A percentile compares a stretch with the other conserved stretches of the same genome.
Conservation (phyloP, 352 stramenopile genomes). For the Peronospora destructor region DNA sequence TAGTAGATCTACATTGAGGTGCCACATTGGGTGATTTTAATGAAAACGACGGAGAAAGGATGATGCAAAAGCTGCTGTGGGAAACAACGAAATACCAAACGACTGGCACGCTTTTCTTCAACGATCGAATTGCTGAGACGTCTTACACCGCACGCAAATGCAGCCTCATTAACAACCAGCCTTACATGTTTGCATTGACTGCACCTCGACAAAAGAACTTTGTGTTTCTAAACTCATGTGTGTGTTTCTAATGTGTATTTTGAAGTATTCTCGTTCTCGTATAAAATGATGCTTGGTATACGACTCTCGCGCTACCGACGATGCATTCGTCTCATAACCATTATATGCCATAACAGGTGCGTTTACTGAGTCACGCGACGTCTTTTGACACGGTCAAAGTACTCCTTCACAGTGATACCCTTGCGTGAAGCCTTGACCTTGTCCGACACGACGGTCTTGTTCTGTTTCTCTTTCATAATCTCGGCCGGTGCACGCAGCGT, state of each 20-base stretch:
- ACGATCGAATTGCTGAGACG: constrained; percentile 44
- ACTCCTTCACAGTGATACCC: constrained; percentile 81
- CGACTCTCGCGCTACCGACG: neutral
- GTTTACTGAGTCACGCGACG: constrained; percentile 44
- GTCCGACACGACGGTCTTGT: constrained; percentile 51
- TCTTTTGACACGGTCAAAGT: constrained; percentile 84
- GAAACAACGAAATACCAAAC: constrained; percentile 39
- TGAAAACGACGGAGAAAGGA: constrained; percentile 26
- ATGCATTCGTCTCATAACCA: neutral
- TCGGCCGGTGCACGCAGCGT: constrained; percentile 69
- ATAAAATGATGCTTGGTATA: neutral
- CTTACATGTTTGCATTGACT: neutral
- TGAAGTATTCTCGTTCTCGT: neutral
- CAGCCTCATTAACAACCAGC: too few species aligned
- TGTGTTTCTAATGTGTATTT: neutral
- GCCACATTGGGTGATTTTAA: constrained; percentile 63
- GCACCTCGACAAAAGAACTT: neutral
- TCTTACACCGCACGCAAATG: too few species aligned
- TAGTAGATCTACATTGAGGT: constrained; percentile 62
- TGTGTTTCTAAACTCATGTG: neutral
- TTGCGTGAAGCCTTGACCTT: constrained; percentile 67
- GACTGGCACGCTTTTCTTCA: constrained; percentile 66
- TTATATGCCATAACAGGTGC: neutral
- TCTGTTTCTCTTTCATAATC: constrained; percentile 73
- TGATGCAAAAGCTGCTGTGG: constrained; percentile 43